Base-by-base conservation (phyloP, 768 basidiomycete genomes). In the Boletus subparvulus region DNA sequence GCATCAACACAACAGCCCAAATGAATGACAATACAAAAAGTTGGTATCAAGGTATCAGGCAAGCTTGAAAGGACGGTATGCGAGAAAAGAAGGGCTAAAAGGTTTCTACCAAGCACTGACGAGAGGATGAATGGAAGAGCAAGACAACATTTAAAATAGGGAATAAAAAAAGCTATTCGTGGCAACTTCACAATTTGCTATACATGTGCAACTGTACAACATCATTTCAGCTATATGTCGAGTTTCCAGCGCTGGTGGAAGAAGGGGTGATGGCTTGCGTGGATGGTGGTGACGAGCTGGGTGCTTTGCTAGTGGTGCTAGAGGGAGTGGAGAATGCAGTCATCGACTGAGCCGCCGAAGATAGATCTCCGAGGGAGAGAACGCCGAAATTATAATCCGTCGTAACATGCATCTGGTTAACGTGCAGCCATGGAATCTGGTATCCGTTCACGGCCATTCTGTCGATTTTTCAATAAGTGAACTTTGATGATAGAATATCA, bases 391-490 rank as follows among this genome's bases (percentile, higher is more conserved):
- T 50, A 59, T 87, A 88, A 10, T 65, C 58, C 32, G 84, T 83
- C 14, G 83, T 78, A 8, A 87, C 84, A 44, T 66, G 61, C 40
- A 68, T 70, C 67, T 87, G 84, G 35, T 73, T 68, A 48, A 88
- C 73, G 50, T 86, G 78, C 58, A 88, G 69, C 85, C 85, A 88
- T 12, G 87, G 87, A 42, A 88, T 67, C 55, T 75, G 73, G 62
- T 89, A 89, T 17, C 86, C 85, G 19, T 78, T 78, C 14, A 72
- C 61, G 4, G 80, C 84, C 12, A 83, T 73, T 43, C 72, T 77
- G 49, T 42, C 33, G 3, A n/a, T 13, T 26, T 17, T 56, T 47
- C 16, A 36, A 16, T 33, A 32, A 42, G 43, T 36, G 6, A 39
- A 19, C 12, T 28, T 39, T 14, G 40, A 16, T 30, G 33, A 45